A percentile compares a stretch with the other conserved stretches of the same genome.
These are phyloP conservation scores for Aspergillus proliferans DNA, from an alignment of 2,329 filamentous ascomycete genomes.

Conservation along the genomic window DNA sequence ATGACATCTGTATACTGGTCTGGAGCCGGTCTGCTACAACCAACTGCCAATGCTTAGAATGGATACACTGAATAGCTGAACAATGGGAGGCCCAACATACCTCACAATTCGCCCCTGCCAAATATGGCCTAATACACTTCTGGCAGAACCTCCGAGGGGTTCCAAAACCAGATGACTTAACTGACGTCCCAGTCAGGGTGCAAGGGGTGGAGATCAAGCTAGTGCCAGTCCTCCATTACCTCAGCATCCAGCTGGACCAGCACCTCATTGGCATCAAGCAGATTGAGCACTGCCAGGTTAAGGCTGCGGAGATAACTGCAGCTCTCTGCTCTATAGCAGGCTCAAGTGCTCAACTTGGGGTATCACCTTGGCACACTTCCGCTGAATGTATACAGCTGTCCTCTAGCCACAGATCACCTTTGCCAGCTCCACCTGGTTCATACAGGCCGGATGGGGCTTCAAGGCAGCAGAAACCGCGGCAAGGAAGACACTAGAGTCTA, in stretches of 20 bases:
- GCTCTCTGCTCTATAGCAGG: not conserved
- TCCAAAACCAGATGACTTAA: not conserved
- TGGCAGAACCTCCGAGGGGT: not conserved
- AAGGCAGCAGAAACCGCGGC: not conserved
- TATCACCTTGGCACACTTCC: not conserved
- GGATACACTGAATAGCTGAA: not conserved
- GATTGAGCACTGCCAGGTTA: not conserved
- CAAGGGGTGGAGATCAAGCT: not conserved
- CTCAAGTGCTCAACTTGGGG: not conserved
- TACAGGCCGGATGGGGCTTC: not conserved
- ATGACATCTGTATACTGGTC: not conserved
- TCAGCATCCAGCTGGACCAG: not conserved
- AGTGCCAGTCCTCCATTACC: not conserved
- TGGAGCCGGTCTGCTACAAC: not conserved
- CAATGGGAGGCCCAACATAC: not conserved
- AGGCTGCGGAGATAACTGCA: not conserved
- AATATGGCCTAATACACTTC: not conserved
- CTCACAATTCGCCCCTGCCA: not conserved
- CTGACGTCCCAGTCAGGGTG: not conserved
- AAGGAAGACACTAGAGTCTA: not conserved
- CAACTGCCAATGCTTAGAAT: not conserved
- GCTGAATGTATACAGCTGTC: constrained; percentile 20
- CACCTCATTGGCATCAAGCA: not conserved
- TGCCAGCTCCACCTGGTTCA: constrained; percentile 19
- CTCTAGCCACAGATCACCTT: constrained; percentile 21